Conservation (phyloP, 805 yeast genomes). For the Groenewaldozyma salmanticensis region DNA sequence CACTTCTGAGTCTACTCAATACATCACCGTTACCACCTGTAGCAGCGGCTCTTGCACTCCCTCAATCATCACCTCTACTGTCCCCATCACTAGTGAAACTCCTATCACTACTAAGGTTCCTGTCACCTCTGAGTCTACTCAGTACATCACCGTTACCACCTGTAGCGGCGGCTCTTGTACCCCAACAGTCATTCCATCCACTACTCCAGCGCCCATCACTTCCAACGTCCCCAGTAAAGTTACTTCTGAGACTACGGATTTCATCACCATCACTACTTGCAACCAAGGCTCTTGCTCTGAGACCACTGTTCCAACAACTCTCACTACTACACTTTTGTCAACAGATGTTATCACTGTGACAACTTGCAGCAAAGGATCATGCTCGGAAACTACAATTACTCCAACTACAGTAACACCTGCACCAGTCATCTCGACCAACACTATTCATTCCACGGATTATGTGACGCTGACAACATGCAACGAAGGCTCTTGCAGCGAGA, state of each 20-base stretch:
- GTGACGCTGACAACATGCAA: neutral
- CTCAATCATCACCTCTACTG: neutral
- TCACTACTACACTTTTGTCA: neutral
- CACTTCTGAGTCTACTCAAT: neutral
- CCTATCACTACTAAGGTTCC: neutral
- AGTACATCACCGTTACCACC: neutral
- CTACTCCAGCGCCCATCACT: neutral
- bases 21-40: conserved; percentile 5
- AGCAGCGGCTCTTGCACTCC: neutral
- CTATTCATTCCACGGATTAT: neutral
- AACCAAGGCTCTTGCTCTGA: neutral
- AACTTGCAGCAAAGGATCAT: too few species aligned
- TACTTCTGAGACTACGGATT: neutral
- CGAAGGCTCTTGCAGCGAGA: neutral
- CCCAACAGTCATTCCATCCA: neutral
- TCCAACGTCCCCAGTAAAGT: neutral
- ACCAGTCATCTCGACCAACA: neutral
- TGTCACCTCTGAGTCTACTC: neutral
- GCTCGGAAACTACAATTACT: too few species aligned
- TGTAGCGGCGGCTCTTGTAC: neutral
- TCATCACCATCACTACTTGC: neutral
- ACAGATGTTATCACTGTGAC: neutral
- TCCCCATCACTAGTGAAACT: neutral
- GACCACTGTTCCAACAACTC: neutral
- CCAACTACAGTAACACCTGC: neutral